Base-by-base conservation (phyloP, 805 yeast species). In the Cyberlindnera euphorbiae region DNA sequence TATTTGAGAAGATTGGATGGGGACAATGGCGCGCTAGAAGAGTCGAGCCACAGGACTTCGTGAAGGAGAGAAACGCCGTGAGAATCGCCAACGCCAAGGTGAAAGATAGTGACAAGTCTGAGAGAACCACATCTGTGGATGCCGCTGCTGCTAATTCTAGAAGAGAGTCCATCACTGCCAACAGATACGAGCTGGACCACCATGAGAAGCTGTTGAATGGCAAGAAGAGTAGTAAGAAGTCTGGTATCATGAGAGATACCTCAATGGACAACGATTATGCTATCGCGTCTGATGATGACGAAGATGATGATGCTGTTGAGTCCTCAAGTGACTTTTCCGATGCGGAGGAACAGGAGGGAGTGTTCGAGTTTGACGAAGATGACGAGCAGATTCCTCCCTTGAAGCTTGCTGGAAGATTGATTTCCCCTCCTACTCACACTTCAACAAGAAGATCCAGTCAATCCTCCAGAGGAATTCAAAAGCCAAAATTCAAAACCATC, bases 1-100 rank as follows among this genome's bases (percentile, higher is more conserved):
- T 82, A 12, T 89, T 89, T 62, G 95, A 87, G 53, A 89, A 89
- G 62, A 87, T 89, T 22, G 96, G 97, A 16, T 89, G 97, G 97
- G 97, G 97, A 41, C 94, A 89, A 58, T 89, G 97, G 97, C 83
- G 83, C 17, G 94, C 89, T 3, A 71, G 78, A 49, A 63, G 66
- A 32, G 75, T 63, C 14, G 56, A 59, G n/a, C 40, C 59, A 8
- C 56, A 57, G 33, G 38, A 54, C 16, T 67, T 66, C 38, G 44
- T 43, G n/a, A 47, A 47, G 52, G 50, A 71, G 59, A 55, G 69
- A 65, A 72, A 59, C 56, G 51, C 51, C 50, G 67, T 59, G 56
- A 71, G 51, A 38, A 49, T 56, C 10, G 55, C 60, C 6, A 63
- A 62, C 36, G 57, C 63, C 17, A 62, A 62, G 35, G 70, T 73